Evolutionary conservation across 164 flowering plant species (phyloP), one percentile per base, ranked within the genome.

Genomic region (Vitis rotundifolia): DNA sequence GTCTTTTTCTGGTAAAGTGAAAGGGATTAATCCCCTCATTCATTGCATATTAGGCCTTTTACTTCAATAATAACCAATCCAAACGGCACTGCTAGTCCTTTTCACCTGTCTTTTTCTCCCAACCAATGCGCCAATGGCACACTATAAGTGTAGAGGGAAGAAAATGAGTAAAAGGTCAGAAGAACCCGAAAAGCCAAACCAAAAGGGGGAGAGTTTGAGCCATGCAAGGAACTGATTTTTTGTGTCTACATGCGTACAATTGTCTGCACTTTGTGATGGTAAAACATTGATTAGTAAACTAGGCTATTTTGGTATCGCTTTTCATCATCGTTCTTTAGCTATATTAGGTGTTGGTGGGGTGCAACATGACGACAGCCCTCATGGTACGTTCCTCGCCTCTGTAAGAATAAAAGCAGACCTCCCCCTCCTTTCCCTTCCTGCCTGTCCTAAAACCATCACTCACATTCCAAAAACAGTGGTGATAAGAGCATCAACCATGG

Each of bases 311-410:
- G 65, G 5, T 73, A 75, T 67, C 80, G 81, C 82, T 78, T 63
- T 59, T 71, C 78, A 77, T 78, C 82, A 73, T 79, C 73, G 73
- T 74, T 70, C 71, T 72, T 56, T 67, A 69, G 75, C 78, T 67
- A 59, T 76, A 22, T 22, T 22, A 22, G 26, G 26, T 22, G 26
- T 77, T 68, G 79, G 87, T 84, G 79, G 78, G 72, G 69, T 77
- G 78, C 82, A 81, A 77, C 61, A 73, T 82, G 49, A 67, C 68
- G 72, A 73, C 63, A 72, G 71, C 71, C 75, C 53, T 55, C 50
- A 54, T 63, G 59, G 56, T 80, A 79, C 66, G 65, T 69, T 67
- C 67, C 54, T 69, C 28, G 31, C 13, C 61, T 9, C 22, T 66
- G 12, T 15, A 55, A 68, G 64, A 16, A 79, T 72, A 74, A 76